Evolutionary conservation across 108 stramenopile species (phyloP).

Genomic region (Cyclotella atomus): DNA sequence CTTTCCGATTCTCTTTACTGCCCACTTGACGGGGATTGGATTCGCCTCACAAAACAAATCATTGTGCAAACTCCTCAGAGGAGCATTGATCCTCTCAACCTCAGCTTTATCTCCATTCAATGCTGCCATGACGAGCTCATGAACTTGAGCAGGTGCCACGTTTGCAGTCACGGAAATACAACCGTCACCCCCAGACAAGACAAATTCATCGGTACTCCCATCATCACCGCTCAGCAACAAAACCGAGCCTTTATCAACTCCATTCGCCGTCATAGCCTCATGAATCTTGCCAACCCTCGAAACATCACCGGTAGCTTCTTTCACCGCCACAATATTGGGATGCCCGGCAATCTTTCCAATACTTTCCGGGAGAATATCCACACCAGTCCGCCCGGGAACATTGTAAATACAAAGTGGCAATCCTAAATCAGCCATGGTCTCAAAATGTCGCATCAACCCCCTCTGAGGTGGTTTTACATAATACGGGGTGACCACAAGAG

Average conservation of each 20-base stretch:
- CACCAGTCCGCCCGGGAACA: conserved; percentile 69
- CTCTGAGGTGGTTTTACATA: conserved; percentile 85
- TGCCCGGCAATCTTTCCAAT: conserved; percentile 54
- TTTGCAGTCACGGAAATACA: conserved; percentile 78
- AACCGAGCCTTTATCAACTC: conserved; percentile 40
- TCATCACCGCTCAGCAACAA: conserved; percentile 81
- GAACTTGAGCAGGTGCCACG: conserved; percentile 64
- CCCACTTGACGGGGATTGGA: conserved; percentile 73
- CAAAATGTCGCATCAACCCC: conserved; percentile 71
- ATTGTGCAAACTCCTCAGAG: conserved; percentile 55
- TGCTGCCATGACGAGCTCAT: conserved; percentile 61
- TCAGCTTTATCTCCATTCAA: conserved; percentile 36
- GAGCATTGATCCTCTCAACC: conserved; percentile 61
- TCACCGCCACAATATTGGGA: conserved; percentile 72
- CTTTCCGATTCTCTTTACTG: conserved; percentile 50
- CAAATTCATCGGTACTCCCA: conserved; percentile 65
- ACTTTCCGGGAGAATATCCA: conserved; percentile 60
- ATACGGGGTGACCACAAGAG: conserved; percentile 84
- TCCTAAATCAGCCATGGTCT: conserved; percentile 63
- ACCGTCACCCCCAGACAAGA: conserved; percentile 70
- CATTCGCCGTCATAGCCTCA: conserved; percentile 38
- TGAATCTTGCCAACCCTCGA: conserved; percentile 57
- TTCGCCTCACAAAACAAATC: conserved; percentile 74
- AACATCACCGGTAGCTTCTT: conserved; percentile 74
- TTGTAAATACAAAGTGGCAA: conserved; percentile 86